Evolutionary conservation across 805 yeast genomes (phyloP).

Genomic region (Candida golubevii): DNA sequence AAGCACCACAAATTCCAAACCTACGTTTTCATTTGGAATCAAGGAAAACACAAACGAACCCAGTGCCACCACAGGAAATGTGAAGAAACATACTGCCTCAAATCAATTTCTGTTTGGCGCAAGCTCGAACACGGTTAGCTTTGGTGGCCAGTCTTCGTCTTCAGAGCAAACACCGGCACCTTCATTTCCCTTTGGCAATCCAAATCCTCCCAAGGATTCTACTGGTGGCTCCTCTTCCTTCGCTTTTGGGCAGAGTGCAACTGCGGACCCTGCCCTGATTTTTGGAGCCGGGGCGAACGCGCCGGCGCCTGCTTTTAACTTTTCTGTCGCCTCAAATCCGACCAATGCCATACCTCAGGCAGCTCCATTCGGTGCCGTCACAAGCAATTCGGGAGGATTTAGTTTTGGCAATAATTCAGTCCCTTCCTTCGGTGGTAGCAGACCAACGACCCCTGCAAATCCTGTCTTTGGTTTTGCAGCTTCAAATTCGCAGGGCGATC

Average conservation of each 20-base stretch:
- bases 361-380: slow-evolving; percentile 3
- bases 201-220: slow-evolving; percentile 2
- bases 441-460: slow-evolving; percentile 11
- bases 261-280: slow-evolving; percentile 31
- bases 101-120: slow-evolving; percentile 2
- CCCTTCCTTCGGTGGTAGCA: slow-evolving; percentile 8
- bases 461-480: slow-evolving; percentile 6
- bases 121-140: neutral
- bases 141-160: slow-evolving; percentile 5
- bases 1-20: no score
- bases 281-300: slow-evolving; percentile 21
- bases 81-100: neutral
- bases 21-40: no score
- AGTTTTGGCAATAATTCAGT: slow-evolving; percentile 11
- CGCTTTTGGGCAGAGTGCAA: slow-evolving; percentile 18
- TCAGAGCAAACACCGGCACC: slow-evolving; percentile 11
- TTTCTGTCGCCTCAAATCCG: slow-evolving; percentile 8
- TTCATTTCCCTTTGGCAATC: slow-evolving; percentile 10
- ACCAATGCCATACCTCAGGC: slow-evolving; percentile 4
- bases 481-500: slow-evolving; percentile 1
- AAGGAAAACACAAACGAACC: no score
- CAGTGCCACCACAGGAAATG: no score
- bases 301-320: slow-evolving; percentile 15
- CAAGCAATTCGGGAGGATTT: slow-evolving; percentile 9
- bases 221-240: slow-evolving; percentile 9